These are phyloP conservation scores for Aphanocladium album DNA, from an alignment of 2,329 filamentous ascomycete genomes.

Conservation along the genomic window DNA sequence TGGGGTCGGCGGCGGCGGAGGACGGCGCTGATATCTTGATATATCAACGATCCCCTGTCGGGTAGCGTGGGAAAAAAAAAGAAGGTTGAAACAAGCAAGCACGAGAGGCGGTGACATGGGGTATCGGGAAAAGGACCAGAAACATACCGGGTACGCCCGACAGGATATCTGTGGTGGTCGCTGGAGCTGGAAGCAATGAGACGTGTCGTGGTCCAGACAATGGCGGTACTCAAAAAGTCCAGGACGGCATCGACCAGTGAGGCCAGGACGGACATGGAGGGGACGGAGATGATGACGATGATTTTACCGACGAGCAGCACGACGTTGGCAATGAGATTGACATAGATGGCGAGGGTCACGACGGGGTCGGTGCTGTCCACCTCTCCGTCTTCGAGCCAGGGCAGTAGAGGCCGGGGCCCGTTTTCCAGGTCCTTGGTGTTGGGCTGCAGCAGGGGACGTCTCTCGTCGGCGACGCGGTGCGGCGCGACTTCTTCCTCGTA, in stretches of 20 bases:
- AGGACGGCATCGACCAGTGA: conserved; percentile 74
- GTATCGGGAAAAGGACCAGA: background rate
- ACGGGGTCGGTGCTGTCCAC: conserved; percentile 68
- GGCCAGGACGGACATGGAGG: conserved; percentile 75
- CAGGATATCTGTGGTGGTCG: conserved; percentile 71
- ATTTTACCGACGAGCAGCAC: conserved; percentile 72
- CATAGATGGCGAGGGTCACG: conserved; percentile 81
- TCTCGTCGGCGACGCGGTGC: conserved; percentile 25
- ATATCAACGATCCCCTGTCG: background rate
- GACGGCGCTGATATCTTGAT: background rate
- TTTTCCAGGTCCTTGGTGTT: conserved; percentile 27
- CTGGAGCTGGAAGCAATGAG: conserved; percentile 61
- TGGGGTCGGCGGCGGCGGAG: background rate
- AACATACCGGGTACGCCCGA: conserved; percentile 59
- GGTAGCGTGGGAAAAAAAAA: background rate
- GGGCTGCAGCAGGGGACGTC: conserved; percentile 23
- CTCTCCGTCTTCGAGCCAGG: conserved; percentile 66
- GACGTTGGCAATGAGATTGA: conserved; percentile 76
- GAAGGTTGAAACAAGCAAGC: background rate
- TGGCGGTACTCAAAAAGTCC: conserved; percentile 76
- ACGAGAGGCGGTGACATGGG: background rate
- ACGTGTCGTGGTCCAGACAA: conserved; percentile 73
- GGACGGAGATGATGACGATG: conserved; percentile 69
- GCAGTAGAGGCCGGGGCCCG: conserved; percentile 45
- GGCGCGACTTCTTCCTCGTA: conserved; percentile 39